These are phyloP conservation scores for Coniophora puteana DNA, from an alignment of 1,284 basidiomycete species.

Conservation along the genomic window DNA sequence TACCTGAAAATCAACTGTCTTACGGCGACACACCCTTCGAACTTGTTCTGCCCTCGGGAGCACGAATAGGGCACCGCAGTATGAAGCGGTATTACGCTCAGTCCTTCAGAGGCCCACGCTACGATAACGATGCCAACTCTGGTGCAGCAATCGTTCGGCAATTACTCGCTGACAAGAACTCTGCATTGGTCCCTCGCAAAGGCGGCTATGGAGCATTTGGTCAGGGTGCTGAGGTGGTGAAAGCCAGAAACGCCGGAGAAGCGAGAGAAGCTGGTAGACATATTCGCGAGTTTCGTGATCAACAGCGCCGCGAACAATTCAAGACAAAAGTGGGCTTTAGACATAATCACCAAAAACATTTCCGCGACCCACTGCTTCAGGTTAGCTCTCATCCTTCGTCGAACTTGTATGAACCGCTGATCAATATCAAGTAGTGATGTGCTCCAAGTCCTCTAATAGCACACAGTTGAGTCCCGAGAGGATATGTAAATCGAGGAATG, in stretches of 20 bases:
- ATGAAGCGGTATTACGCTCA: slow-evolving; percentile 89
- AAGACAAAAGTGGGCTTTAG: slow-evolving; percentile 78
- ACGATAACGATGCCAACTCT: slow-evolving; percentile 59
- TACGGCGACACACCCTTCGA: slow-evolving; percentile 82
- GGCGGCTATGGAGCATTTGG: slow-evolving; percentile 88
- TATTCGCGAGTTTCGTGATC: slow-evolving; percentile 83
- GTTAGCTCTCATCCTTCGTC: slow-evolving; percentile 29
- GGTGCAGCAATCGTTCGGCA: slow-evolving; percentile 72
- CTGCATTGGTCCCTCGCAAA: slow-evolving; percentile 77
- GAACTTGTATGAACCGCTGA: slow-evolving; percentile 5
- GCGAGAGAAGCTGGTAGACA: slow-evolving; percentile 91
- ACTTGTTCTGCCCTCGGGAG: slow-evolving; percentile 93
- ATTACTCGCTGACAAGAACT: slow-evolving; percentile 76
- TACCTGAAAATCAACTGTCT: slow-evolving; percentile 52
- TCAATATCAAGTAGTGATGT: slow-evolving; percentile 14
- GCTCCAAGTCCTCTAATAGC: neutral
- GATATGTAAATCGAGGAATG: slow-evolving; percentile 9
- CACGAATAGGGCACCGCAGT: slow-evolving; percentile 87
- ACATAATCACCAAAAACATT: slow-evolving; percentile 91
- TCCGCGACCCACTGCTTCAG: slow-evolving; percentile 49
- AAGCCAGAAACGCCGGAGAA: slow-evolving; percentile 92
- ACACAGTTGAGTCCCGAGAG: neutral
- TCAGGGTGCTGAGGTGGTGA: slow-evolving; percentile 75
- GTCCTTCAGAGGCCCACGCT: slow-evolving; percentile 49
- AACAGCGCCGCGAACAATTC: slow-evolving; percentile 76